A percentile compares a stretch with the other conserved stretches of the same genome.
Conservation (phyloP, 345 rosid genomes). For the Cardamine chenopodiifolia region DNA sequence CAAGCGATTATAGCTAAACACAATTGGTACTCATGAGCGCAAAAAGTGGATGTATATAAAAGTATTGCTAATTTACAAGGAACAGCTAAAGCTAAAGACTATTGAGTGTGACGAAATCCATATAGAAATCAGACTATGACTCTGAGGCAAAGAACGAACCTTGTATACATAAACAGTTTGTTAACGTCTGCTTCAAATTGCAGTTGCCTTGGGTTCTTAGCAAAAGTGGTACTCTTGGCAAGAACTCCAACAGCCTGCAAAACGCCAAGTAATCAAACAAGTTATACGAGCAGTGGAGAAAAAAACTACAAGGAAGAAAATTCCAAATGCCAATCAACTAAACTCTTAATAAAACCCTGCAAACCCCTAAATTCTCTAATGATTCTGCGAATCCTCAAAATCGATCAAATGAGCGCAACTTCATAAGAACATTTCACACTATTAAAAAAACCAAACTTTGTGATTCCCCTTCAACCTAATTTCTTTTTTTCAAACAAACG, state of each 20-base stretch:
- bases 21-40: not conserved
- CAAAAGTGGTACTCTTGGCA: slow-evolving; percentile 71
- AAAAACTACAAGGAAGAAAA: not conserved
- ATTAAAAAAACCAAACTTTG: not conserved
- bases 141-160: slow-evolving; percentile 53
- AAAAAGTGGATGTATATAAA: not conserved
- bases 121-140: not conserved
- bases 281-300: not conserved
- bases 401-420: slow-evolving; percentile 2
- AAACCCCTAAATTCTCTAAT: not conserved
- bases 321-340: slow-evolving; percentile 7
- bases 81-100: not conserved
- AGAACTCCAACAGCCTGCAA: slow-evolving; percentile 69
- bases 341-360: slow-evolving; percentile 22
- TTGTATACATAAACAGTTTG: slow-evolving; percentile 78
- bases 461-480: slow-evolving; percentile 23
- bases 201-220: slow-evolving; percentile 74
- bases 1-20: slow-evolving; percentile 73
- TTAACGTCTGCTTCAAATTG: slow-evolving; percentile 86
- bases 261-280: slow-evolving; percentile 37
- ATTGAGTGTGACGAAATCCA: not conserved
- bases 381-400: slow-evolving; percentile 4
- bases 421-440: not conserved
- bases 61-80: not conserved
- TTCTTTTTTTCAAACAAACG: not conserved